phyloP scores from a whole-genome alignment of 2,329 filamentous ascomycete genomes.

The Colletotrichum salicis region DNA sequence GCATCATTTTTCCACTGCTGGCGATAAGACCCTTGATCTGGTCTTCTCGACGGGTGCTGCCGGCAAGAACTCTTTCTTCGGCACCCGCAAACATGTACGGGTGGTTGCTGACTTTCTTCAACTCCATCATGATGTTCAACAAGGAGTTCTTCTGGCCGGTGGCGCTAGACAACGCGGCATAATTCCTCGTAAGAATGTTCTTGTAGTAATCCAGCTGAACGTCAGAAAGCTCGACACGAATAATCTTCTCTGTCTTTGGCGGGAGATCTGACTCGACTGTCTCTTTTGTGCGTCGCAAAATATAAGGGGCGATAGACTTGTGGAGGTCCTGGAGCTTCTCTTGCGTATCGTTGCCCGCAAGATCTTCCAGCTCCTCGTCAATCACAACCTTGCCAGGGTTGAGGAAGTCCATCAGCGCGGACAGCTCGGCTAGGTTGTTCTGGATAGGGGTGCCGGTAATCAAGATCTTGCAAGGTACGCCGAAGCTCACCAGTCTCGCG shows the following conservation, averaged over 20 bases:
- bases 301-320: slow-evolving; percentile 88
- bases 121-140: slow-evolving; percentile 98
- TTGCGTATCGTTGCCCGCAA: slow-evolving; percentile 83
- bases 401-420: slow-evolving; percentile 92
- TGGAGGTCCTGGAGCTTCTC: slow-evolving; percentile 89
- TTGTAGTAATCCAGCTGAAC: slow-evolving; percentile 99
- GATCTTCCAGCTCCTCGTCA: slow-evolving; percentile 86
- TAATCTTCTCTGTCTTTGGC: slow-evolving; percentile 98
- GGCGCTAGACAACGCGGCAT: slow-evolving; percentile 91
- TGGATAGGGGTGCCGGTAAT: slow-evolving; percentile 98
- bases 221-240: slow-evolving; percentile 95
- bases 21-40: slow-evolving; percentile 92
- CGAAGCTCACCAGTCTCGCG: slow-evolving; percentile 84
- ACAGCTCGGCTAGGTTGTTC: slow-evolving; percentile 93
- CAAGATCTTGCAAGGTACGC: slow-evolving; percentile 85
- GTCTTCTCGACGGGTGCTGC: slow-evolving; percentile 85
- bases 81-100: slow-evolving; percentile 97
- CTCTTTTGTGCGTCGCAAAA: slow-evolving; percentile 94
- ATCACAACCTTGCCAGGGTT: slow-evolving; percentile 95
- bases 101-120: slow-evolving; percentile 99
- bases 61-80: slow-evolving; percentile 87
- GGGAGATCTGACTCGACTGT: slow-evolving; percentile 97
- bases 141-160: slow-evolving; percentile 94
- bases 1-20: slow-evolving; percentile 99
- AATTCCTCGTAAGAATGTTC: slow-evolving; percentile 97